These are phyloP conservation scores for Penicillium hesseltinei DNA, from an alignment of 2,329 filamentous ascomycete genomes.

Conservation along the genomic window DNA sequence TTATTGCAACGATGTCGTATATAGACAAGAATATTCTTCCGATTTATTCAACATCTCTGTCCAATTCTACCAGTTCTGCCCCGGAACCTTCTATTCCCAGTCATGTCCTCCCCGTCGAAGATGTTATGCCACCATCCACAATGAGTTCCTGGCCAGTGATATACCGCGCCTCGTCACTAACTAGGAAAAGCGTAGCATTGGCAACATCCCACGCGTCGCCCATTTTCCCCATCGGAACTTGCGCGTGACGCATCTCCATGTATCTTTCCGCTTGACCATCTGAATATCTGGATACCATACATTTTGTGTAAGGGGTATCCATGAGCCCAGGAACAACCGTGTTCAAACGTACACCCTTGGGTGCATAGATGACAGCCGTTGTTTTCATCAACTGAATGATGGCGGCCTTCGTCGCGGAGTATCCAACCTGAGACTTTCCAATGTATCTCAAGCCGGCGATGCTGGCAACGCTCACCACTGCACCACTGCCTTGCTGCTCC, in stretches of 20 bases:
- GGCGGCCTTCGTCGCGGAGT: conserved; percentile 53
- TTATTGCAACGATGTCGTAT: neutral
- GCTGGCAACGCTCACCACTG: conserved; percentile 51
- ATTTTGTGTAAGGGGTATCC: conserved; percentile 53
- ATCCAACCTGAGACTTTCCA: conserved; percentile 54
- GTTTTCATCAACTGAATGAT: conserved; percentile 53
- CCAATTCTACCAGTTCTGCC: neutral
- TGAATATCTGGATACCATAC: conserved; percentile 47
- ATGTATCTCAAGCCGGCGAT: conserved; percentile 56
- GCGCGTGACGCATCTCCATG: conserved; percentile 22
- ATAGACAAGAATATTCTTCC: neutral
- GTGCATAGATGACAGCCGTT: conserved; percentile 47
- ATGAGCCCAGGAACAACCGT: conserved; percentile 58
- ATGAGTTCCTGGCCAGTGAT: conserved; percentile 39
- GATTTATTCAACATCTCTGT: neutral
- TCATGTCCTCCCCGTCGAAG: conserved; percentile 18
- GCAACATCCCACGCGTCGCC: conserved; percentile 37
- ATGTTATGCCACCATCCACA: conserved; percentile 38
- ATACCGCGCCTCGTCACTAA: conserved; percentile 30
- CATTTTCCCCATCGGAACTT: conserved; percentile 35
- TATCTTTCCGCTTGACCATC: conserved; percentile 47
- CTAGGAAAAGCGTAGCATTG: conserved; percentile 34
- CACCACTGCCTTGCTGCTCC: conserved; percentile 29
- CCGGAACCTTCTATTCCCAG: too few species aligned
- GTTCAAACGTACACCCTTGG: conserved; percentile 47